phyloP scores from a whole-genome alignment of 345 rosid genomes.

The Hibiscus mutabilis region DNA sequence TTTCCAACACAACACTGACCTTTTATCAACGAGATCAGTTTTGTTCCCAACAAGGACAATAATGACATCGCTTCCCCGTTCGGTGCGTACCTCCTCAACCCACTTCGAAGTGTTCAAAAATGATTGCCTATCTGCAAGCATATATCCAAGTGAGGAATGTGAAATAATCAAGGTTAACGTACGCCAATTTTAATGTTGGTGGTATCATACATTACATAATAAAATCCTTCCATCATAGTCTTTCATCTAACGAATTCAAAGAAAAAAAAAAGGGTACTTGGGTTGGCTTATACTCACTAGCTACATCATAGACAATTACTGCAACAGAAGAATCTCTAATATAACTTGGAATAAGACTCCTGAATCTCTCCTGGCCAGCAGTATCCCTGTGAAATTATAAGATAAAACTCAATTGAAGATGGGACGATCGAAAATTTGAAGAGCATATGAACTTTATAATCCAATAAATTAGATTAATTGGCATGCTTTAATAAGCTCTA shows the following conservation, averaged over 20 bases:
- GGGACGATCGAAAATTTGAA: not conserved
- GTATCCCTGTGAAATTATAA: conserved; percentile 61
- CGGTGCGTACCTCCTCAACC: conserved; percentile 88
- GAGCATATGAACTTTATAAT: not conserved
- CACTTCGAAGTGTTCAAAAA: conserved; percentile 88
- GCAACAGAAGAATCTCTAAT: conserved; percentile 96
- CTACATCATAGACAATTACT: conserved; percentile 87
- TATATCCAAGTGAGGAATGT: conserved; percentile 6
- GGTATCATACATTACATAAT: not conserved
- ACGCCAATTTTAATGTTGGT: too few species aligned
- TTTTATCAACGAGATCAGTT: conserved; percentile 82
- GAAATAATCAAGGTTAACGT: not conserved
- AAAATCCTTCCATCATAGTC: not conserved
- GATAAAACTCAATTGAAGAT: not conserved
- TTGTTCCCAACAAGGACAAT: conserved; percentile 90
- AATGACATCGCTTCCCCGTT: conserved; percentile 82
- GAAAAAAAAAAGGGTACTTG: not conserved
- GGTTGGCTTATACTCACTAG: conserved; percentile 45
- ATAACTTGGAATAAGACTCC: conserved; percentile 94
- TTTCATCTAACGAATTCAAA: not conserved
- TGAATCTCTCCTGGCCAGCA: conserved; percentile 93
- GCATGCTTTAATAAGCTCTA: not conserved
- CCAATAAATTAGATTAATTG: not conserved
- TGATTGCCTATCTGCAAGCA: conserved; percentile 66
- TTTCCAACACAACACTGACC: conserved; percentile 25